These are phyloP conservation scores for Podosphaera fusca DNA, from an alignment of 2,329 filamentous ascomycete genomes.

Conservation along the genomic window DNA sequence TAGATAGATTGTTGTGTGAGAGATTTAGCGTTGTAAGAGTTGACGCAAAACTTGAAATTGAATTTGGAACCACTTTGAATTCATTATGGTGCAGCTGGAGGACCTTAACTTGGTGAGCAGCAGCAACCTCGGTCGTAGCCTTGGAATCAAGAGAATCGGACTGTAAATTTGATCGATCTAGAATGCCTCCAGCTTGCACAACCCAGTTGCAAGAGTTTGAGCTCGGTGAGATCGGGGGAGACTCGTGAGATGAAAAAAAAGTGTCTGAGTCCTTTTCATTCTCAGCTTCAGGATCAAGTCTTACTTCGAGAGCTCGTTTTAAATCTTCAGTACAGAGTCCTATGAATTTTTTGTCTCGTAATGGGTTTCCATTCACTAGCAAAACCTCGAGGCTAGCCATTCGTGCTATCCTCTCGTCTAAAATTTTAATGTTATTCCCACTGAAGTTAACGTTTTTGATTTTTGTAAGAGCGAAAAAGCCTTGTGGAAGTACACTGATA, in stretches of 20 bases:
- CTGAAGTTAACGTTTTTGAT: conserved; percentile 64
- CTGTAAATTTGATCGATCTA: conserved; percentile 47
- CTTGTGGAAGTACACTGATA: conserved; percentile 50
- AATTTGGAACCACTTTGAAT: conserved; percentile 43
- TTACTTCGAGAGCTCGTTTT: conserved; percentile 46
- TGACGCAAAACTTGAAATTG: conserved; percentile 46
- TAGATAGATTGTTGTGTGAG: conserved; percentile 48
- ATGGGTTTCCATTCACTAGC: conserved; percentile 66
- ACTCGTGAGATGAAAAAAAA: conserved; percentile 9
- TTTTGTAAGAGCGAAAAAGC: conserved; percentile 43
- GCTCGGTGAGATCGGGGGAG: conserved; percentile 9
- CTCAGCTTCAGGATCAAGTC: conserved; percentile 31
- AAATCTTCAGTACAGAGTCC: conserved; percentile 61
- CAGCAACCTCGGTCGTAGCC: conserved; percentile 30
- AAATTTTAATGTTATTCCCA: conserved; percentile 53
- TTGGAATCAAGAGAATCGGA: conserved; percentile 35
- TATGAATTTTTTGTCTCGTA: conserved; percentile 70
- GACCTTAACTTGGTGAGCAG: conserved; percentile 26
- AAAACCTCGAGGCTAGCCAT: conserved; percentile 62
- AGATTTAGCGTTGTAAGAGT: conserved; percentile 51
- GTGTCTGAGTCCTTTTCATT: conserved; percentile 9
- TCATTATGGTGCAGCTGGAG: conserved; percentile 59
- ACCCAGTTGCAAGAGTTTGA: conserved; percentile 12
- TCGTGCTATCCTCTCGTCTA: conserved; percentile 53
- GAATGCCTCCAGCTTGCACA: conserved; percentile 23